A percentile compares a stretch with the other conserved stretches of the same genome.
phyloP scores from a whole-genome alignment of 768 basidiomycete genomes.

The Mycena sanguinolenta region DNA sequence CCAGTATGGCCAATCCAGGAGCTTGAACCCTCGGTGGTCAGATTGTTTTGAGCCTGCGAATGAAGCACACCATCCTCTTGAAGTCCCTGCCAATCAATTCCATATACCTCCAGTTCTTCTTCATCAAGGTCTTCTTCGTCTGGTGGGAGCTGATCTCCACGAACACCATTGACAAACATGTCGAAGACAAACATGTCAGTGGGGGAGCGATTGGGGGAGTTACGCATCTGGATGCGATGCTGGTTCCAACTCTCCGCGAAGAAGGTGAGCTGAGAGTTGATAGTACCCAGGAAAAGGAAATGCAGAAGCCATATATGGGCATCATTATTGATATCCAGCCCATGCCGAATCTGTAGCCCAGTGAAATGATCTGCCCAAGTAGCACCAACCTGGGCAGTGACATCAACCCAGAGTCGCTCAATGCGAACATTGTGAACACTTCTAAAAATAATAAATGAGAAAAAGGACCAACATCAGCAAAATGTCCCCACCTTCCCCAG shows the following conservation, averaged over 20 bases:
- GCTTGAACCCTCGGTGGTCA: too few species aligned
- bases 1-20: too few species aligned
- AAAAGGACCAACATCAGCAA: not conserved
- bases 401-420: not conserved
- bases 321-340: not conserved
- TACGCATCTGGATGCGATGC: not conserved
- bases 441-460: not conserved
- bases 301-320: not conserved
- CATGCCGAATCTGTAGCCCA: not conserved
- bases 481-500: not conserved
- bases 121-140: not conserved
- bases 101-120: not conserved
- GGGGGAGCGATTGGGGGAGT: not conserved
- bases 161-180: not conserved
- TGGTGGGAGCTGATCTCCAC: not conserved
- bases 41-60: too few species aligned
- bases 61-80: too few species aligned
- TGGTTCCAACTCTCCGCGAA: not conserved
- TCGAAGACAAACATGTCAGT: not conserved
- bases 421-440: not conserved
- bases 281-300: not conserved
- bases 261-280: not conserved
- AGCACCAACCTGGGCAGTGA: not conserved
- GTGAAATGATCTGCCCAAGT: not conserved
- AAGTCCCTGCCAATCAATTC: not conserved